Base-by-base conservation (phyloP, 2,329 filamentous ascomycete species). In the Ampelomyces quisqualis region DNA sequence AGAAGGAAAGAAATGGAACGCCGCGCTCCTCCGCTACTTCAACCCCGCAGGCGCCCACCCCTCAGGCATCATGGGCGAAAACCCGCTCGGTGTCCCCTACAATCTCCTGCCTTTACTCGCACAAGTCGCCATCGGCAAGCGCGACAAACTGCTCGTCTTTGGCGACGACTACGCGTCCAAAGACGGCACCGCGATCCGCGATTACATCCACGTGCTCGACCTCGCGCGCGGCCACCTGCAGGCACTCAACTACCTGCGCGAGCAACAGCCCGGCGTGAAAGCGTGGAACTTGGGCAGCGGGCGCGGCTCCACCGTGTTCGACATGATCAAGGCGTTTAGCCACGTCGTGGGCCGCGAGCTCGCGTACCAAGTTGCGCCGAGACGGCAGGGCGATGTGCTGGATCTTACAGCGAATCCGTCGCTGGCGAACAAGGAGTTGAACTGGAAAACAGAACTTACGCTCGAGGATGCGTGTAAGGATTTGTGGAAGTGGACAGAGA, bases 281-380 rank as follows among this genome's bases (percentile, higher is more conserved):
- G 90, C 90, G 41, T 98, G 91, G 91, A 98, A 98, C 73, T 70
- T 98, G 55, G 94, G 94, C 43, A 95, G 90, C 1, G 93, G 93
- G 47, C 88, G 86, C 58, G 93, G 93, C 57, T 94, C 86, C 71
- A 98, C 93, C 15, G 93, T 98, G 42, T 93, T 90, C 65, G 90
- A 98, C 69, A 98, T 98, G 76, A 84, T 98, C 79, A 88, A 91
- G 57, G 90, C 93, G 38, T 98, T 98, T 75, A 87, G 84, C 72
- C 73, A 80, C 35, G 89, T 88, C 13, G 90, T 96, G 15, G 93
- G 93, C 48, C 85, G 83, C 35, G 82, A 93, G 42, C 78, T 98
- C 18, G 80, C 86, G 24, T 97, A 97, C 73, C 79, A 96, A 67
- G 86, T 97, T 43, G 87, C 85, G 7, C 82, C 79, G 27, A 83